A percentile compares a stretch with the other conserved stretches of the same genome.
Evolutionary conservation across 2,329 filamentous ascomycete genomes (phyloP).

Genomic region (Celoporthe dispersa): DNA sequence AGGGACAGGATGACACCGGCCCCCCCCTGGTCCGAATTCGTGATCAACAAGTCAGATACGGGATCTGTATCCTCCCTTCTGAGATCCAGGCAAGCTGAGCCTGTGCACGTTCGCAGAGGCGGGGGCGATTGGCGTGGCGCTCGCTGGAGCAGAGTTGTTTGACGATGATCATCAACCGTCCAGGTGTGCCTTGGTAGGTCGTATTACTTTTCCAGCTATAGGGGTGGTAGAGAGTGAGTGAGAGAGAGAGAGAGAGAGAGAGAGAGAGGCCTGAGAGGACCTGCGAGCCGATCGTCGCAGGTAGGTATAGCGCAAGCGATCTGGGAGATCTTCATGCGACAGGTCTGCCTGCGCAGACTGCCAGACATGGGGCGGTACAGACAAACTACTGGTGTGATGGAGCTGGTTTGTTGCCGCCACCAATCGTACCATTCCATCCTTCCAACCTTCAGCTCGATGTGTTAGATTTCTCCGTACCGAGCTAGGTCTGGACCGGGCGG

Average conservation of each 20-base stretch:
- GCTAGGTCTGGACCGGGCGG: neutral
- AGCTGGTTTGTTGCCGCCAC: neutral
- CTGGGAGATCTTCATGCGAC: neutral
- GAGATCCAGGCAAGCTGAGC: constrained; percentile 19
- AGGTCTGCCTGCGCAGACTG: neutral
- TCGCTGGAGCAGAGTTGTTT: neutral
- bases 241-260: neutral
- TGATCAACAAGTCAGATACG: constrained; percentile 8
- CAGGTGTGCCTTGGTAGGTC: neutral
- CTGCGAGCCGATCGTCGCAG: constrained; percentile 4
- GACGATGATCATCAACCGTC: neutral
- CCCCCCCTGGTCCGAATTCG: constrained; percentile 18
- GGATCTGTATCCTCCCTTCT: neutral
- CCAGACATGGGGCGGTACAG: neutral
- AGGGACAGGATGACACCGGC: constrained; percentile 12
- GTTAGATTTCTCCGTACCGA: constrained; percentile 4
- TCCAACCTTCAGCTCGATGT: constrained; percentile 16
- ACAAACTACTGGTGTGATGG: neutral
- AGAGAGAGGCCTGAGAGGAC: neutral
- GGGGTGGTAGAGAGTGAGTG: no score
- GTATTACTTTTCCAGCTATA: neutral
- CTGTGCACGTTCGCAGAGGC: constrained; percentile 26
- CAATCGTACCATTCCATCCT: constrained; percentile 14
- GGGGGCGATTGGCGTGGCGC: neutral
- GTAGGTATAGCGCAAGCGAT: neutral